Evolutionary conservation across 2,329 filamentous ascomycete species (phyloP).

Genomic region (Hirsutella minnesotensis): DNA sequence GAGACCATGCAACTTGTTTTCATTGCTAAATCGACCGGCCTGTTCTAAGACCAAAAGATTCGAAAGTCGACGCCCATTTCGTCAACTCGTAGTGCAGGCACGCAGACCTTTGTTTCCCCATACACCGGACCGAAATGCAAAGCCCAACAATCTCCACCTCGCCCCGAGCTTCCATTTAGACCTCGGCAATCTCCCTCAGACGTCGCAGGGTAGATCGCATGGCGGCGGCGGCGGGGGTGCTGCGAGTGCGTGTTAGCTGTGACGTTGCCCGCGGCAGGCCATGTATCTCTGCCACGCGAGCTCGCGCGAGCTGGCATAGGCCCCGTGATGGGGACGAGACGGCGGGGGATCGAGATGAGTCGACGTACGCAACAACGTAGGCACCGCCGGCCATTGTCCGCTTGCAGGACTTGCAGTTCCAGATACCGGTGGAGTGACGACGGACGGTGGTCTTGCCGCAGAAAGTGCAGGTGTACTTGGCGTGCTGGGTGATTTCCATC

Average conservation of each 20-base stretch:
- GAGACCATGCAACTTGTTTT: conserved; percentile 26
- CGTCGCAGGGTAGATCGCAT: conserved; percentile 94
- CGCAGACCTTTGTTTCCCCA: conserved; percentile 29
- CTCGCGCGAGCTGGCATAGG: no score
- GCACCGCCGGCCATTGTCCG: conserved; percentile 69
- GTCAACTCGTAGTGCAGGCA: conserved; percentile 31
- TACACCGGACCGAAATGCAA: conserved; percentile 36
- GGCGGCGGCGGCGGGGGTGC: conserved; percentile 84
- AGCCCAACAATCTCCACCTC: conserved; percentile 21
- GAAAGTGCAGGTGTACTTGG: conserved; percentile 95
- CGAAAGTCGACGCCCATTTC: conserved; percentile 27
- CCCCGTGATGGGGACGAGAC: no score
- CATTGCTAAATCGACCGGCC: conserved; percentile 31
- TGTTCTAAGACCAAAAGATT: conserved; percentile 26
- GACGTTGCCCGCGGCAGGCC: no score
- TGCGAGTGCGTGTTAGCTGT: conserved; percentile 28
- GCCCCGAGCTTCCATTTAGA: conserved; percentile 41
- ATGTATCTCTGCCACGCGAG: background rate
- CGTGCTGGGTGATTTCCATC: conserved; percentile 99
- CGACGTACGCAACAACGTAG: conserved; percentile 89
- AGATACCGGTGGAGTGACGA: conserved; percentile 86
- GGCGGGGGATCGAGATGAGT: background rate
- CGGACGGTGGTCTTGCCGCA: conserved; percentile 94
- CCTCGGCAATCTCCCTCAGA: conserved; percentile 94
- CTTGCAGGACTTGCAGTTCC: conserved; percentile 91